Evolutionary conservation across 2,329 filamentous ascomycete genomes (phyloP).

Genomic region (Hortaea sp.): DNA sequence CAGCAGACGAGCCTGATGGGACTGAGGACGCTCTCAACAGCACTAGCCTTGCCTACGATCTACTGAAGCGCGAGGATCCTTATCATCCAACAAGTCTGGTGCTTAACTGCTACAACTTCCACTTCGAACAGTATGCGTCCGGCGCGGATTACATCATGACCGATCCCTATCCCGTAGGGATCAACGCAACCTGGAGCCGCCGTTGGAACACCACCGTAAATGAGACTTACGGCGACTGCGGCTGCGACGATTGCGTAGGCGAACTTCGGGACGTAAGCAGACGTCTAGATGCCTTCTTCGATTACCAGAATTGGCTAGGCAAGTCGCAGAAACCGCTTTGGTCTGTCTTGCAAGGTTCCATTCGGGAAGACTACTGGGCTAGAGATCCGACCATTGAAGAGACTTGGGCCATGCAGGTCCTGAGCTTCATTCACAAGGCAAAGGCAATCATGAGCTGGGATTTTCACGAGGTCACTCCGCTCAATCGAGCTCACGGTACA

Average conservation of each 20-base stretch:
- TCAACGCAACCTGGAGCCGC: slow-evolving; percentile 44
- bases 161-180: slow-evolving; percentile 51
- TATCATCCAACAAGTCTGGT: slow-evolving; percentile 52
- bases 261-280: slow-evolving; percentile 43
- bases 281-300: slow-evolving; percentile 32
- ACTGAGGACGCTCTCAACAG: slow-evolving; percentile 41
- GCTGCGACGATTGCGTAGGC: slow-evolving; percentile 51
- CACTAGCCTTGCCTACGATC: slow-evolving; percentile 32
- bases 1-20: slow-evolving; percentile 47
- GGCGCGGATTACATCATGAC: slow-evolving; percentile 51
- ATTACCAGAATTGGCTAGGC: slow-evolving; percentile 33
- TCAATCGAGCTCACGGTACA: slow-evolving; percentile 24
- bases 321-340: slow-evolving; percentile 34
- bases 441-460: slow-evolving; percentile 42
- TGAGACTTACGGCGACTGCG: slow-evolving; percentile 50
- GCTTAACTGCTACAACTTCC: slow-evolving; percentile 54
- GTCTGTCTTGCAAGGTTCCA: slow-evolving; percentile 43
- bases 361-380: slow-evolving; percentile 37
- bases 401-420: slow-evolving; percentile 38
- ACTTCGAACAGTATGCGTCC: slow-evolving; percentile 45
- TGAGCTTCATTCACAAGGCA: slow-evolving; percentile 40
- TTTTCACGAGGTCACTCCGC: slow-evolving; percentile 31
- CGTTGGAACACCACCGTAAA: slow-evolving; percentile 49
- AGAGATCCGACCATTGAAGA: slow-evolving; percentile 37
- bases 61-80: slow-evolving; percentile 43